Conservation (phyloP, 192 early-diverging fungal species). For the Linnemannia zychae region DNA sequence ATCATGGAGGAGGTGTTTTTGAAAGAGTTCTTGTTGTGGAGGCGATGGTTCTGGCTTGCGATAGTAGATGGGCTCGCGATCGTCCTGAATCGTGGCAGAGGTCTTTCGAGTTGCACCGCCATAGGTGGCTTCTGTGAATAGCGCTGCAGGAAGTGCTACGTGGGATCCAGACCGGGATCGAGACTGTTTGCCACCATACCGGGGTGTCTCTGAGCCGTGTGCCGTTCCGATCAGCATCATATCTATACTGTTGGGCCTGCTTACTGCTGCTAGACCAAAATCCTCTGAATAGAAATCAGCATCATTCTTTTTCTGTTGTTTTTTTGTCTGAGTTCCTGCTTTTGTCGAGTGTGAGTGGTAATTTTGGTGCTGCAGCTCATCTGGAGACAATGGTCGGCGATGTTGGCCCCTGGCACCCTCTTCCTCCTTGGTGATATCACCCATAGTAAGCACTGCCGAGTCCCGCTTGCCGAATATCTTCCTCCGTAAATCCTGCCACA, state of each 20-base stretch:
- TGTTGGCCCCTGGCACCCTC: constrained; percentile 5
- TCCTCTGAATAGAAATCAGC: constrained; percentile 18
- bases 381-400: neutral
- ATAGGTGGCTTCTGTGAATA: neutral
- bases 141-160: neutral
- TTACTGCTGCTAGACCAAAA: neutral
- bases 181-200: constrained; percentile 15
- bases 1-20: constrained; percentile 1
- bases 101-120: constrained; percentile 10
- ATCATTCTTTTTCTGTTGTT: neutral
- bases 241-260: constrained; percentile 11
- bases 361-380: constrained; percentile 6
- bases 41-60: neutral
- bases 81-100: constrained; percentile 16
- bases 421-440: constrained; percentile 10
- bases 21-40: neutral
- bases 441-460: constrained; percentile 21
- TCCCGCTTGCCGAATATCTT: constrained; percentile 10
- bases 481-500: constrained; percentile 32
- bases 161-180: neutral
- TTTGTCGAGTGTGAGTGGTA: neutral
- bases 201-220: neutral
- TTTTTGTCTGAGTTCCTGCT: too few relatives aligned
- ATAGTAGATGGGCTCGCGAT: constrained; percentile 34
- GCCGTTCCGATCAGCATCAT: neutral